Base-by-base conservation (phyloP, 352 stramenopile species). In the Globisporangium cystogenes region DNA sequence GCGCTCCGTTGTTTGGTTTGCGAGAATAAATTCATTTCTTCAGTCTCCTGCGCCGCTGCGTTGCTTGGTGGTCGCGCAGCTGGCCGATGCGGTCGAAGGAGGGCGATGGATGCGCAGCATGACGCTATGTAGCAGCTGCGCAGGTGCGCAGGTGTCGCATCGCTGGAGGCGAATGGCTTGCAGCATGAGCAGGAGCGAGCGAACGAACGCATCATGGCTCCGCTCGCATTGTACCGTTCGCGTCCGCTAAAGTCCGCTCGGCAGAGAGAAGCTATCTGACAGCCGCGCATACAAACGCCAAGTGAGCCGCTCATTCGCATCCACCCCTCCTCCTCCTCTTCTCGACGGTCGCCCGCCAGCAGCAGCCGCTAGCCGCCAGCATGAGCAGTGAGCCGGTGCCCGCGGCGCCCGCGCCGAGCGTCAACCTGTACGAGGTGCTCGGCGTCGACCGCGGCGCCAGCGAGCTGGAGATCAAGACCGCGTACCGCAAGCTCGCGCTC, bases 391-490 rank as follows among this genome's bases (percentile, higher is more conserved):
- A 79, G 40, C 50, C 68, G 5, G 63, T 80, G 60, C 60, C 72
- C 8, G 80, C 79, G 33, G 54, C 73, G 53, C 83, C 77, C 12
- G 64, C 74, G 21, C 76, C 86, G 47, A 68, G 20, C 50, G 68
- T 80, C 29, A 89, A 96, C 68, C 84, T 87, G 51, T 96, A 94
- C 59, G 68, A 80, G 40, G 74, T 96, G 46, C 66, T 99, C 40
- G 95, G 95, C 50, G 82, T 96, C 29, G 83, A 93, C 29, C 88
- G 87, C 57, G 80, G 82, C 40, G 72, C 87, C 35, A 94, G 82
- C 35, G 84, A 95, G 64, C 74, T 93, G 51, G 87, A 96, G 63
- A 96, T 96, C 68, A 95, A 95, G 66, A 76, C 67, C 20, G 78
- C 85, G 26, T 96, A 96, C 75, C 78, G 82, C 50, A 95, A 95